phyloP scores from a whole-genome alignment of 176 grass and related monocot species.

The Aegilops umbellulata region DNA sequence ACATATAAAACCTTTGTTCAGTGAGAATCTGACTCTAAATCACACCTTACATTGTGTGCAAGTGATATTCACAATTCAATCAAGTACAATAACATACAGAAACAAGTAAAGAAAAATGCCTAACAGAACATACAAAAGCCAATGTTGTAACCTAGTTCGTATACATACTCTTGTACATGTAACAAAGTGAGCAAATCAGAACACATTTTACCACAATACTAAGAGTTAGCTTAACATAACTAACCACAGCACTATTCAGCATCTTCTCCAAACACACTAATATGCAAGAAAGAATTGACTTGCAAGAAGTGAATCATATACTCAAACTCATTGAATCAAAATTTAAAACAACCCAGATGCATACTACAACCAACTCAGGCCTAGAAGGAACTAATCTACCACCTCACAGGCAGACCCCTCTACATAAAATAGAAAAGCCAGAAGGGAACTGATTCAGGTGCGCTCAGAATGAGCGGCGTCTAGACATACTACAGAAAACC shows the following conservation, averaged over 20 bases:
- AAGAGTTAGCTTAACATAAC: neutral
- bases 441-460: too few species aligned
- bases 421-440: too few species aligned
- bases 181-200: neutral
- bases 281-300: neutral
- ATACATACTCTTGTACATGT: neutral
- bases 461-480: neutral
- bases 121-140: neutral
- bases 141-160: neutral
- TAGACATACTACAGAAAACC: neutral
- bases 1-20: neutral
- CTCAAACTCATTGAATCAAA: neutral
- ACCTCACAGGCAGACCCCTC: too few species aligned
- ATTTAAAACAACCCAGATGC: neutral
- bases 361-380: too few species aligned
- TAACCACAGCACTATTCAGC: neutral
- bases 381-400: too few species aligned
- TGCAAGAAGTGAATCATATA: neutral
- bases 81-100: neutral
- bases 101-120: neutral
- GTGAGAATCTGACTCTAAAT: neutral
- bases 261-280: neutral
- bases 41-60: neutral
- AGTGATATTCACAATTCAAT: neutral
- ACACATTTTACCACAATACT: neutral